These are phyloP conservation scores for Gaertneriomyces sp. DNA, from an alignment of 192 early-diverging fungal species.

Conservation along the genomic window DNA sequence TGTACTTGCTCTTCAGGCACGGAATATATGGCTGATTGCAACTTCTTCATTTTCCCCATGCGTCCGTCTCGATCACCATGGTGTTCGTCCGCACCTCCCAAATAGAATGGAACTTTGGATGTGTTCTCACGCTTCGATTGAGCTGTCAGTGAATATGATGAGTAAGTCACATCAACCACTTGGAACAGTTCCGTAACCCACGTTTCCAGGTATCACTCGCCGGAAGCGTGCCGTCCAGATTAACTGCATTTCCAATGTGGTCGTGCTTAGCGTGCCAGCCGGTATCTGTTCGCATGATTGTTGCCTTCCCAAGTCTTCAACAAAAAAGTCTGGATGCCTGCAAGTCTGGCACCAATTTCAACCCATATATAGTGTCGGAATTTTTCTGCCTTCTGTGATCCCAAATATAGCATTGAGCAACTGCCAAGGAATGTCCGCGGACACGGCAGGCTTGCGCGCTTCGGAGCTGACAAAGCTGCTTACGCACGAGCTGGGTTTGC, in stretches of 20 bases:
- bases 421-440: no score
- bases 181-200: not conserved
- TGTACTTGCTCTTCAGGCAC: constrained; percentile 1
- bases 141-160: not conserved
- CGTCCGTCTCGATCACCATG: no score
- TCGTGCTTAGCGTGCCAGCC: constrained; percentile 4
- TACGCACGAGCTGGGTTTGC: constrained; percentile 1
- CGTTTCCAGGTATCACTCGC: not conserved
- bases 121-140: not conserved
- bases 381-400: no score
- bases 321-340: no score
- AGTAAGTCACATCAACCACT: no score
- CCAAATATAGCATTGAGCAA: no score
- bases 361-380: no score
- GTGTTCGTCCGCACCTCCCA: not conserved
- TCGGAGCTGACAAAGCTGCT: not conserved
- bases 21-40: not conserved
- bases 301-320: no score
- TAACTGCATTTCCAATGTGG: not conserved
- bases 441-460: no score
- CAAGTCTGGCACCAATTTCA: no score
- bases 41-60: no score
- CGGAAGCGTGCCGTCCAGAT: not conserved
- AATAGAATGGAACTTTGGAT: not conserved
- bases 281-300: not conserved